Evolutionary conservation across 345 rosid species (phyloP).

Genomic region (Mercurialis annua): DNA sequence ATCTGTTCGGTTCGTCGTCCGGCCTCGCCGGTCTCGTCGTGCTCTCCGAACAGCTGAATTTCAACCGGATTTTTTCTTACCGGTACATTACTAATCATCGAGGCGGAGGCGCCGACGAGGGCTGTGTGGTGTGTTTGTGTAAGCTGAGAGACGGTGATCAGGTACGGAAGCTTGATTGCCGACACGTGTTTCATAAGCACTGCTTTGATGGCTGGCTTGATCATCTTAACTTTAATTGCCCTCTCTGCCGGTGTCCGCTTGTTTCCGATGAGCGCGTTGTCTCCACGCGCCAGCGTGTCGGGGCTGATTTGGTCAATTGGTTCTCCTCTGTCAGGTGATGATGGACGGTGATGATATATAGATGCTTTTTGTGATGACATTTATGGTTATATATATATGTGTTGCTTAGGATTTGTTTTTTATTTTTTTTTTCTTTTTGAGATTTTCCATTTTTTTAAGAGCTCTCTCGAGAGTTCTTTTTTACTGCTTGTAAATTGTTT

Average conservation of each 20-base stretch:
- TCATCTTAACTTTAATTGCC: constrained; percentile 65
- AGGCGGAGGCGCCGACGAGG: constrained; percentile 15
- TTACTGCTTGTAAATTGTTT: constrained; percentile 14
- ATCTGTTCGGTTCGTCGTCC: constrained; percentile 33
- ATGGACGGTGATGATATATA: neutral
- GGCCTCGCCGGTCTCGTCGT: constrained; percentile 48
- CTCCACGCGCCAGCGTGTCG: constrained; percentile 49
- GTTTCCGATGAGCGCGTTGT: constrained; percentile 42
- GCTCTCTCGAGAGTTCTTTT: constrained; percentile 8
- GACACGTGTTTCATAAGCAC: constrained; percentile 76
- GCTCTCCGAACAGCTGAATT: constrained; percentile 63
- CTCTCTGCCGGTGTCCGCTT: constrained; percentile 61
- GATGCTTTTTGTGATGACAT: neutral
- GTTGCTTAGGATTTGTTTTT: constrained; percentile 10
- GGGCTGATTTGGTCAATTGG: constrained; percentile 43
- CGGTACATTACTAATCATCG: constrained; percentile 23
- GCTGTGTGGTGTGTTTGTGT: constrained; percentile 66
- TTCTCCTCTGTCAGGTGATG: constrained; percentile 46
- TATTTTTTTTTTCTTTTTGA: constrained; percentile 15
- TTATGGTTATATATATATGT: neutral
- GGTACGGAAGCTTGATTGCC: constrained; percentile 74
- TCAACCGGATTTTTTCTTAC: constrained; percentile 48
- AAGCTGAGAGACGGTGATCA: constrained; percentile 62
- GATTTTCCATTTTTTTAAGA: constrained; percentile 7
- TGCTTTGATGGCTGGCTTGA: constrained; percentile 87